Base-by-base conservation (phyloP, 371 early-diverging fungal species). In the Mucor mucedo region DNA sequence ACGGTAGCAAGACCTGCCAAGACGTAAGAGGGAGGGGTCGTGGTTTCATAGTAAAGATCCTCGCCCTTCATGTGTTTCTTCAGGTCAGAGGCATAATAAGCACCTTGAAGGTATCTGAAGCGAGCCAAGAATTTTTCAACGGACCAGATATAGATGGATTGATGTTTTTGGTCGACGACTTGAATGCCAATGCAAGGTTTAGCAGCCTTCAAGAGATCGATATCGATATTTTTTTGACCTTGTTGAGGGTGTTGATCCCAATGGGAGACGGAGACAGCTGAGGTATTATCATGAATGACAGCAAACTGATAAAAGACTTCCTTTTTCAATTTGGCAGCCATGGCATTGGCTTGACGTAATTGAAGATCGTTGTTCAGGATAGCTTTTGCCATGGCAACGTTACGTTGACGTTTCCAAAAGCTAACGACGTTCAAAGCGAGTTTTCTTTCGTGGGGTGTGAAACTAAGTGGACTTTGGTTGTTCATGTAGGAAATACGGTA, bases 271-370 rank as follows among this genome's bases (percentile, higher is more conserved):
- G 84, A 73, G 30, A 67, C 72, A 40, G 77, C 73, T 39, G 70
- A 69, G 1, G 72, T 67, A 53, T 71, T 74, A 16, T 83, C 74
- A 29, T 89, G 64, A 16, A 93, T 77, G 10, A 87, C 65, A 2
- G 66, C 84, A 60, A 93, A 87, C 66, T 93, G 92, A 70, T 91
- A 95, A 11, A 87, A 78, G n/a, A 90, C 91, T 33, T 87, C 69
- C 58, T 90, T 90, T 7, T 76, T 78, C 7, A 91, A 76, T 62
- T 93, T 91, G 33, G 80, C 78, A 61, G 90, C 85, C 45, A 92
- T 88, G 5, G 89, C 78, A 64, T 94, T 95, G 55, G 93, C 94
- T 55, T 93, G 91, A 65, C 91, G 90, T 40, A 95, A 64, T 47
- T 87, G 59, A 1, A 83, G 77, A 1, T 88, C 88, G 53, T 87